Evolutionary conservation across 371 early-diverging fungal genomes (phyloP).

Genomic region (Mortierella sp.): DNA sequence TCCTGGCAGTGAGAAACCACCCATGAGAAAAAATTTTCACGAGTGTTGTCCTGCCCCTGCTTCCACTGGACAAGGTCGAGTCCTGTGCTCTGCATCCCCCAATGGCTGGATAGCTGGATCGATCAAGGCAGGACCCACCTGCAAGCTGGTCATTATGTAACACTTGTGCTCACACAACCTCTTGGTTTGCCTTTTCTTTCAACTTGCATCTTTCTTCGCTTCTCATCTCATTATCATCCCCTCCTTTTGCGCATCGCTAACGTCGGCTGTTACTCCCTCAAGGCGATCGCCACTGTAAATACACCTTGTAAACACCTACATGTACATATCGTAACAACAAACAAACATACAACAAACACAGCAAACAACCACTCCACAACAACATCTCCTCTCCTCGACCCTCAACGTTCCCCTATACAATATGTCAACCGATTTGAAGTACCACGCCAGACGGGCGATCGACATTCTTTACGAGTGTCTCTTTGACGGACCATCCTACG

Average conservation of each 20-base stretch:
- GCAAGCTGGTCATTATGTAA: background rate
- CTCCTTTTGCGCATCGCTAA: background rate
- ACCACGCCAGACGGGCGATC: conserved; percentile 21
- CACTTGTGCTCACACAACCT: background rate
- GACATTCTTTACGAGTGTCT: conserved; percentile 35
- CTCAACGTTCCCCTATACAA: background rate
- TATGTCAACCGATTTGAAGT: conserved; percentile 21
- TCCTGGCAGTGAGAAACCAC: background rate
- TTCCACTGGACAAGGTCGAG: background rate
- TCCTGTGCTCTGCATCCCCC: background rate
- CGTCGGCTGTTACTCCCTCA: background rate
- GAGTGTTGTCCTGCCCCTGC: background rate
- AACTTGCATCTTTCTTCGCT: background rate
- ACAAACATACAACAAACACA: background rate
- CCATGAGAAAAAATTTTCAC: background rate
- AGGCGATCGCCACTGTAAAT: background rate
- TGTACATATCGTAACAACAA: background rate
- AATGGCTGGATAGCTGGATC: background rate
- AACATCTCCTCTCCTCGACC: background rate
- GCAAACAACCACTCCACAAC: background rate
- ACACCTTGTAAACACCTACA: background rate
- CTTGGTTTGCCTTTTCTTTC: background rate
- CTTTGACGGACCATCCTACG: conserved; percentile 21
- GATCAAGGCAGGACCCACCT: background rate
- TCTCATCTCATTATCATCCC: background rate